Percentiles rank a stretch among this genome's conserved stretches.
phyloP scores from a whole-genome alignment of 352 stramenopile species.

The Globisporangium nodosum region DNA sequence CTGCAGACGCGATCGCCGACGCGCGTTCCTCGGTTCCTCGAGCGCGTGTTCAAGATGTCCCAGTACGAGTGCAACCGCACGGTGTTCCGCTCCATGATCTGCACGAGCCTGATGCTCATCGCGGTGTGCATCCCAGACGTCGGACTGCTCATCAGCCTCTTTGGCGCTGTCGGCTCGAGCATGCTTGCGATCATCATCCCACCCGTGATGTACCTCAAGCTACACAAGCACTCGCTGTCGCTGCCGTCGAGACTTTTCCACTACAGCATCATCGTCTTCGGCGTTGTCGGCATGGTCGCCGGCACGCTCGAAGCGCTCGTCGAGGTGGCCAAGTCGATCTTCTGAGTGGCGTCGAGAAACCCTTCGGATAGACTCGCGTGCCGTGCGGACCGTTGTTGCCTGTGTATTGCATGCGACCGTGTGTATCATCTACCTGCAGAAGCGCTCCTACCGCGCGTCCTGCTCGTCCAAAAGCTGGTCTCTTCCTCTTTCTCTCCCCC shows the following conservation, averaged over 20 bases:
- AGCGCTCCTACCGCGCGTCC: not conserved
- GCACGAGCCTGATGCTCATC: conserved; percentile 64
- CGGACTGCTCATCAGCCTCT: conserved; percentile 71
- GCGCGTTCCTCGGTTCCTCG: conserved; percentile 20
- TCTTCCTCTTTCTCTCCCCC: not conserved
- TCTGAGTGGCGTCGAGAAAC: not conserved
- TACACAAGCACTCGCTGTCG: conserved; percentile 30
- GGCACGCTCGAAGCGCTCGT: conserved; percentile 49
- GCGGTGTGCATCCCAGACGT: conserved; percentile 72
- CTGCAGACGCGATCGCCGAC: not conserved
- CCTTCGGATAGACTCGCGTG: not conserved
- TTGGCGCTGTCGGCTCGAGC: conserved; percentile 72
- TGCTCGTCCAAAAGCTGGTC: not conserved
- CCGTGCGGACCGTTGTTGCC: no score
- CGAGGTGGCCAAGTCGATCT: conserved; percentile 38
- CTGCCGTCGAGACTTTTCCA: conserved; percentile 35
- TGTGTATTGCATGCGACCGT: not conserved
- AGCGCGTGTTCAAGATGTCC: conserved; percentile 41
- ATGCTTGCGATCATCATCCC: conserved; percentile 79
- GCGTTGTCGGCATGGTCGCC: conserved; percentile 57
- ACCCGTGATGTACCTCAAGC: conserved; percentile 53
- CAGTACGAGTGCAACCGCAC: conserved; percentile 78
- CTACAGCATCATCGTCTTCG: conserved; percentile 42
- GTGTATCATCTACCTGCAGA: not conserved
- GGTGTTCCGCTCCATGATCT: conserved; percentile 80